These are phyloP conservation scores for Leccinum variabile DNA, from an alignment of 1,284 basidiomycete genomes.

Conservation along the genomic window DNA sequence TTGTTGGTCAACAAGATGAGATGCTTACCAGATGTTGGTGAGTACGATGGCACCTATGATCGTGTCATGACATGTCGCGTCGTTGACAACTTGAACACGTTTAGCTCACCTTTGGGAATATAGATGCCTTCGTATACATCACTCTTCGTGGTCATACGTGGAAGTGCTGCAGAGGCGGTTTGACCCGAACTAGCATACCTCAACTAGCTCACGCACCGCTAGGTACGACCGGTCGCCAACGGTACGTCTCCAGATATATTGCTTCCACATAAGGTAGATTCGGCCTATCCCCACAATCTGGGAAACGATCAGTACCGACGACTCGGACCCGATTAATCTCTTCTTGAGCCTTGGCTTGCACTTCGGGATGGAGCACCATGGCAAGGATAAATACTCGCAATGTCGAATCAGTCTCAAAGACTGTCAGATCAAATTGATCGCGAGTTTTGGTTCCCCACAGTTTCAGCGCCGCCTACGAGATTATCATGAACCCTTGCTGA, in stretches of 20 bases:
- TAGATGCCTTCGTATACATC: conserved; percentile 35
- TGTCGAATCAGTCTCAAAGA: conserved; percentile 16
- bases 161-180: conserved; percentile 22
- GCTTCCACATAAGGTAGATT: conserved; percentile 31
- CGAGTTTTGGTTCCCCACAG: conserved; percentile 16
- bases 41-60: conserved; percentile 25
- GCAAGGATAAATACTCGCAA: conserved; percentile 29
- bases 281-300: conserved; percentile 27
- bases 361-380: conserved; percentile 34
- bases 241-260: conserved; percentile 24
- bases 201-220: conserved; percentile 16
- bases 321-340: conserved; percentile 28
- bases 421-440: background rate
- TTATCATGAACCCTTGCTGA: background rate
- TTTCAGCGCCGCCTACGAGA: conserved; percentile 30
- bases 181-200: background rate
- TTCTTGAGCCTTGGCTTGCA: conserved; percentile 26
- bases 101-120: conserved; percentile 31
- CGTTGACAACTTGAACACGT: background rate
- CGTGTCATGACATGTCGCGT: background rate
- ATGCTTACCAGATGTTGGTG: conserved; percentile 29
- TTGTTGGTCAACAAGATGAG: background rate
- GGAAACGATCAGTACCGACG: conserved; percentile 28
- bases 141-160: conserved; percentile 26
- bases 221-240: conserved; percentile 30